These are phyloP conservation scores for Xylariaceae sp. DNA, from an alignment of 2,329 filamentous ascomycete species.

Conservation along the genomic window DNA sequence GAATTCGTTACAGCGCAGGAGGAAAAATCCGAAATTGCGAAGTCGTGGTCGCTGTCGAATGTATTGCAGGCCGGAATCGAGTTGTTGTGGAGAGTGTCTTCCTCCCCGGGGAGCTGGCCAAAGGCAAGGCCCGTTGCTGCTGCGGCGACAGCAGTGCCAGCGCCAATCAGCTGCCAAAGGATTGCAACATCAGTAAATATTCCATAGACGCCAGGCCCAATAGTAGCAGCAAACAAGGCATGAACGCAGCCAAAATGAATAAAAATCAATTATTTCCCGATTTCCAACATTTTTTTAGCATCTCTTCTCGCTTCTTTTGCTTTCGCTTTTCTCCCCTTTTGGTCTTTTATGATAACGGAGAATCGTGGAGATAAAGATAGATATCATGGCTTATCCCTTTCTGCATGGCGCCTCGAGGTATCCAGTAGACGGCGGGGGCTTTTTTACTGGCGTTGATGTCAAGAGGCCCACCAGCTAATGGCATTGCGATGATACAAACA, in stretches of 20 bases:
- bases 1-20: conserved; percentile 41
- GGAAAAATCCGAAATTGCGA: conserved; percentile 25
- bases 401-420: conserved; percentile 4
- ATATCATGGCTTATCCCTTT: conserved; percentile 7
- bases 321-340: neutral
- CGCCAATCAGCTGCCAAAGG: conserved; percentile 50
- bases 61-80: conserved; percentile 32
- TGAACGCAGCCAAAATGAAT: neutral
- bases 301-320: neutral
- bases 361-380: conserved; percentile 1
- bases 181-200: conserved; percentile 22
- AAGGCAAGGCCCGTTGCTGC: conserved; percentile 55
- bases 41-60: conserved; percentile 33
- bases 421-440: conserved; percentile 9
- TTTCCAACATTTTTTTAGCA: neutral
- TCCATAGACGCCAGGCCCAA: neutral
- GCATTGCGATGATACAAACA: conserved; percentile 11
- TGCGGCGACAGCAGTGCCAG: conserved; percentile 56
- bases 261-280: too few relatives aligned
- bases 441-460: conserved; percentile 6
- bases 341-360: neutral
- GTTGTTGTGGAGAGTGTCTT: conserved; percentile 30
- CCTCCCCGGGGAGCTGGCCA: conserved; percentile 46
- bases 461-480: conserved; percentile 15
- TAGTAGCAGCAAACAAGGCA: neutral